Percentiles rank a stretch among this genome's conserved stretches.
phyloP scores from a whole-genome alignment of 2,329 filamentous ascomycete genomes.

The Stachybotrys elegans region DNA sequence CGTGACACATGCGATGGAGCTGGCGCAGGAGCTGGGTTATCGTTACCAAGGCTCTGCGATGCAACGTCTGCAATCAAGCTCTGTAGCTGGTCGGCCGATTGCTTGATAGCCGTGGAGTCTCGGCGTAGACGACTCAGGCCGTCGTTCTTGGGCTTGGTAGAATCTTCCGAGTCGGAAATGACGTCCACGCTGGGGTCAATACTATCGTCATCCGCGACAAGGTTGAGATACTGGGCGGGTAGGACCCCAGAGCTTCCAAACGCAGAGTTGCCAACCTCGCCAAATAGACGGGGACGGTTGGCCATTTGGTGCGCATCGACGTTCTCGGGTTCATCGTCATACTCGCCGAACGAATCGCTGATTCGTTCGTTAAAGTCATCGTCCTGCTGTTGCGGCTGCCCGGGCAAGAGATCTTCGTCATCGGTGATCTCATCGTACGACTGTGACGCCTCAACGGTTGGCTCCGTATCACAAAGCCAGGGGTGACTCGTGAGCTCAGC shows the following conservation, averaged over 20 bases:
- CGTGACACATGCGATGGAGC: conserved; percentile 17
- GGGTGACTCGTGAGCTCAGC: conserved; percentile 62
- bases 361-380: conserved; percentile 29
- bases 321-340: conserved; percentile 70
- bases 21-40: conserved; percentile 23
- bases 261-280: conserved; percentile 49
- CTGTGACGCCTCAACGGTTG: conserved; percentile 31
- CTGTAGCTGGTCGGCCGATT: conserved; percentile 44
- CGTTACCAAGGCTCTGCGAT: conserved; percentile 51
- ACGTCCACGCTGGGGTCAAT: conserved; percentile 37
- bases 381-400: conserved; percentile 52
- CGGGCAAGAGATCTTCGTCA: conserved; percentile 50
- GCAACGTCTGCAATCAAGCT: conserved; percentile 47
- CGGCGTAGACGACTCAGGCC: conserved; percentile 16
- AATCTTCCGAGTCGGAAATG: conserved; percentile 39
- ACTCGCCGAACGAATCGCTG: conserved; percentile 44
- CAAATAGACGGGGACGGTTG: conserved; percentile 42
- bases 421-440: conserved; percentile 59
- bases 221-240: conserved; percentile 41
- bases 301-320: conserved; percentile 56
- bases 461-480: conserved; percentile 55
- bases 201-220: conserved; percentile 37
- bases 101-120: conserved; percentile 31
- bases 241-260: conserved; percentile 50
- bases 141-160: conserved; percentile 20